A percentile compares a stretch with the other conserved stretches of the same genome.
These are phyloP conservation scores for Hypericum androsaemum DNA, from an alignment of 345 rosid species.

Conservation along the genomic window DNA sequence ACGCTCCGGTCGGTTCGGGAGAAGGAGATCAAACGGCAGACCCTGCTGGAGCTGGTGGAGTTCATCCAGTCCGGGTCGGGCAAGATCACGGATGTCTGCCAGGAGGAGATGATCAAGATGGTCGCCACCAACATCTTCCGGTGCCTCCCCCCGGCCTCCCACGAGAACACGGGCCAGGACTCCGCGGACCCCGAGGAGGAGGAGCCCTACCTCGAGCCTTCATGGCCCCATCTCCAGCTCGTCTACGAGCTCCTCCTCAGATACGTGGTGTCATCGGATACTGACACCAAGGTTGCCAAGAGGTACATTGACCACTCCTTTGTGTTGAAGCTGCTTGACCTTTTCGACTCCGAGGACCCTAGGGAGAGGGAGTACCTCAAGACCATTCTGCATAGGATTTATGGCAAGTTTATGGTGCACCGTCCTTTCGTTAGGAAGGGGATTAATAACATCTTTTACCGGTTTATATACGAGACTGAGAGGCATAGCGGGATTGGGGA, in stretches of 20 bases:
- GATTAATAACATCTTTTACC: conserved; percentile 64
- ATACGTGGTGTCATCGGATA: conserved; percentile 69
- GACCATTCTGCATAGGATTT: conserved; percentile 76
- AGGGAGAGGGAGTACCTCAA: conserved; percentile 82
- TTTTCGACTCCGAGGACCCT: conserved; percentile 79
- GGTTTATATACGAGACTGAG: conserved; percentile 82
- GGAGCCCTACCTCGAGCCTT: conserved; percentile 72
- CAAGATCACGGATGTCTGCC: conserved; percentile 57
- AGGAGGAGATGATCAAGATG: conserved; percentile 78
- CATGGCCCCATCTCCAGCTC: conserved; percentile 88
- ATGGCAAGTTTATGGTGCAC: conserved; percentile 91
- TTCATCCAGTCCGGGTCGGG: conserved; percentile 69
- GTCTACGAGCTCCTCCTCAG: conserved; percentile 67
- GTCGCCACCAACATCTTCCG: conserved; percentile 53
- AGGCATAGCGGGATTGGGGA: conserved; percentile 75
- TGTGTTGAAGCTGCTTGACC: conserved; percentile 59
- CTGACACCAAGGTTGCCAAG: conserved; percentile 70
- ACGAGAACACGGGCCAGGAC: conserved; percentile 75
- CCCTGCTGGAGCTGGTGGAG: conserved; percentile 67
- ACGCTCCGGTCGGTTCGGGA: conserved; percentile 45
- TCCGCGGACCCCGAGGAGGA: conserved; percentile 72
- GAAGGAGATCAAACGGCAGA: conserved; percentile 79
- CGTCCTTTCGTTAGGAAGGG: conserved; percentile 79
- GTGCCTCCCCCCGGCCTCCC: conserved; percentile 65
- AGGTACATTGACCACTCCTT: conserved; percentile 69